Conservation (phyloP, 805 yeast genomes). For the Cephaloascus fragrans region DNA sequence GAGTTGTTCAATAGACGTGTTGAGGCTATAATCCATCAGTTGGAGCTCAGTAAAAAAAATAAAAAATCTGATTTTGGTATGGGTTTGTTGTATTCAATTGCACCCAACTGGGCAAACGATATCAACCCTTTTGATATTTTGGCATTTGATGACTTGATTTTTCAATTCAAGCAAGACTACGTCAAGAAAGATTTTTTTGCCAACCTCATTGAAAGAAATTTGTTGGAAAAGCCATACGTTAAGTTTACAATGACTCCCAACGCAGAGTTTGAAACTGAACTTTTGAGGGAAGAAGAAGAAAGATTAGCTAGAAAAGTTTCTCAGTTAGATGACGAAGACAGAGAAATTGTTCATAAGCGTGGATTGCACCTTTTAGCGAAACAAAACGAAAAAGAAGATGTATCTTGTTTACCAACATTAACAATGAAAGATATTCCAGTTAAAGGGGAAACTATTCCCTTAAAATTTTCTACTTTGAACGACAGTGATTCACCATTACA, state of each 20-base stretch:
- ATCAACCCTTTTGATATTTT: conserved; percentile 66
- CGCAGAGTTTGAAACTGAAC: conserved; percentile 37
- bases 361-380: conserved; percentile 50
- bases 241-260: conserved; percentile 72
- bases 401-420: conserved; percentile 73
- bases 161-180: conserved; percentile 54
- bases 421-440: conserved; percentile 64
- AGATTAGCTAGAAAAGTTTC: conserved; percentile 37
- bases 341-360: conserved; percentile 43
- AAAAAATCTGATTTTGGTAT: conserved; percentile 89
- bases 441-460: conserved; percentile 28
- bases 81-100: conserved; percentile 57
- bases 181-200: conserved; percentile 39
- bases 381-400: conserved; percentile 64
- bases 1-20: conserved; percentile 35
- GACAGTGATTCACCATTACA: conserved; percentile 22
- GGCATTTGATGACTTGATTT: conserved; percentile 52
- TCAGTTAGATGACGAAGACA: conserved; percentile 44
- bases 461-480: conserved; percentile 16
- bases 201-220: conserved; percentile 42
- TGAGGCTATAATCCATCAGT: conserved; percentile 82
- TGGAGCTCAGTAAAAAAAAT: conserved; percentile 75
- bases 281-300: conserved; percentile 45
- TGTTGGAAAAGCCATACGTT: conserved; percentile 49
- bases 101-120: conserved; percentile 81